Evolutionary conservation across 345 rosid species (phyloP).

Genomic region (Iberis pinnata): DNA sequence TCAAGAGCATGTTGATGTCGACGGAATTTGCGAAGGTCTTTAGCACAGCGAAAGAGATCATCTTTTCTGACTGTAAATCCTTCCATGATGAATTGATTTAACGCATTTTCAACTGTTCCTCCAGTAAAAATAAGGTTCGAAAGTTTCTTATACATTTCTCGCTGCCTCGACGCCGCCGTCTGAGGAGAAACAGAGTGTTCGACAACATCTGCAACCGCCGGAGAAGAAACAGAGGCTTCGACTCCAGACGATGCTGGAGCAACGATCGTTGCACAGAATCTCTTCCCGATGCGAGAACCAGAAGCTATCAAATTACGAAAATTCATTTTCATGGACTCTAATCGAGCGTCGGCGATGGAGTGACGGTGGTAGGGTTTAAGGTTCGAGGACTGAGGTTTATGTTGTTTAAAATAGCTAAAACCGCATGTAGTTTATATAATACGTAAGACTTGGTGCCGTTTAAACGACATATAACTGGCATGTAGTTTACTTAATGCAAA

Average conservation of each 20-base stretch:
- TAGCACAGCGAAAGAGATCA: conserved; percentile 42
- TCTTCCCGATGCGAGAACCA: conserved; percentile 23
- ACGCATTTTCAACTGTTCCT: conserved; percentile 45
- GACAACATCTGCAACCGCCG: conserved; percentile 11
- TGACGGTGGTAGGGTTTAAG: too few species aligned
- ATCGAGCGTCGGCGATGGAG: too few species aligned
- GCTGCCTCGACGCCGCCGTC: conserved; percentile 18
- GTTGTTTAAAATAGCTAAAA: too few species aligned
- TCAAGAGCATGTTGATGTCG: conserved; percentile 56
- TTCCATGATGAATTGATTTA: conserved; percentile 56
- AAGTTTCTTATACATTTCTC: conserved; percentile 42
- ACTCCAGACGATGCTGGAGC: conserved; percentile 7
- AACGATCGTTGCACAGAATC: conserved; percentile 15
- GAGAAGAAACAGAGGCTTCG: conserved; percentile 18
- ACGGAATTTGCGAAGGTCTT: conserved; percentile 50
- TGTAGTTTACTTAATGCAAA: too few species aligned
- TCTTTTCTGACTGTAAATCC: conserved; percentile 38
- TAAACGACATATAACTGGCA: too few species aligned
- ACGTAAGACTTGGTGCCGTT: too few species aligned
- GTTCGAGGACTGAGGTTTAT: too few species aligned
- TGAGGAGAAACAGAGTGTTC: background rate
- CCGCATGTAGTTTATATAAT: too few species aligned
- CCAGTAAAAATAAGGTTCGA: conserved; percentile 45
- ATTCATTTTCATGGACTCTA: too few species aligned
- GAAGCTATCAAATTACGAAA: conserved; percentile 23